Base-by-base conservation (phyloP, 257 asterid genomes). In the Ehretia macrophylla region DNA sequence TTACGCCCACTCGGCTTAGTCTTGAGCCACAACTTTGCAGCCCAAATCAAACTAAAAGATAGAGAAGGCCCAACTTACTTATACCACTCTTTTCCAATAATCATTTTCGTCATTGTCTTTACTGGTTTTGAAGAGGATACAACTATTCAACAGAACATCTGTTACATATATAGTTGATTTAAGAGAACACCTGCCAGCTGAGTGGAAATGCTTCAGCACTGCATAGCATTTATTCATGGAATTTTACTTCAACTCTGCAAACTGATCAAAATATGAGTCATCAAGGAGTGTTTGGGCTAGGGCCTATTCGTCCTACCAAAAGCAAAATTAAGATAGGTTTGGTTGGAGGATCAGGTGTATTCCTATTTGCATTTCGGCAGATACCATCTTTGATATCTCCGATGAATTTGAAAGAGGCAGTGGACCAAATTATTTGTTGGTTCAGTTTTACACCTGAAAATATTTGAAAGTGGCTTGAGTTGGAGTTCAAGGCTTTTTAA, bases 171-270 rank as follows among this genome's bases (percentile, higher is more conserved):
- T 0, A 53, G 54, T 76, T 37, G 78, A 72, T 59, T 64, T 75
- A n/a, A 67, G 75, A 37, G 56, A 68, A 0, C 11, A 49, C 56
- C 63, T 78, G 71, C 84, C 84, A 8, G 81, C 69, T n/a, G 68
- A 69, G 77, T 8, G 5, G 78, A 74, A 37, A 19, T 38, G 9
- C 0, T 1, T 74, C 37, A 13, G 65, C 51, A 27, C 21, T 1
- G 16, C 56, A 74, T 38, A 67, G 8, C 17, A 21, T 78, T 16
- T 2, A 21, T 3, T 60, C 77, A 0, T 78, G 83, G 83, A 27
- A n/a, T 14, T 78, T 74, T 32, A 18, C n/a, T 11, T 66, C 80
- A 1, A 57, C 22, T 47, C 39, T 66, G 11, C 64, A 18, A 11
- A 16, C 20, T 10, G 35, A 27, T 27, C 58, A n/a, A n/a, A n/a